These are phyloP conservation scores for Paspalum vaginatum DNA, from an alignment of 176 grass and related monocot genomes.

Conservation along the genomic window DNA sequence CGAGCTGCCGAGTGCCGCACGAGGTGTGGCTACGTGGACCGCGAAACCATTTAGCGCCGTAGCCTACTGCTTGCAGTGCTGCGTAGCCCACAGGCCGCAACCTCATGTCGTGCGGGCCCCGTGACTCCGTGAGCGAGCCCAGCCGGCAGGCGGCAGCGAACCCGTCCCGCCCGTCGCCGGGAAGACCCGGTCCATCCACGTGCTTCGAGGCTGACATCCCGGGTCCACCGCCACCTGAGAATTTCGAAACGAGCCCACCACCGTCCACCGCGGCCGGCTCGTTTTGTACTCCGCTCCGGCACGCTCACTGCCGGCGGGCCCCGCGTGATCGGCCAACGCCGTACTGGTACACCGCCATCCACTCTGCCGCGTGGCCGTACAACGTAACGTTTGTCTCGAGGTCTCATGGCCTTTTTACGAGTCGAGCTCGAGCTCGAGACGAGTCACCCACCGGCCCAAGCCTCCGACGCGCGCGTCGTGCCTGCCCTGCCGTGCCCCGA, in stretches of 20 bases:
- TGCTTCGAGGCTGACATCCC: not conserved
- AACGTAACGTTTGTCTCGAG: too few relatives aligned
- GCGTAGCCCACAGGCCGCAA: too few relatives aligned
- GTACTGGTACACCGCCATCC: too few relatives aligned
- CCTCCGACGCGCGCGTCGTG: conserved; percentile 35
- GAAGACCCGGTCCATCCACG: conserved; percentile 13
- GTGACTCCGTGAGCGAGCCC: too few relatives aligned
- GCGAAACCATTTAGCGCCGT: too few relatives aligned
- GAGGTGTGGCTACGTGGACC: not conserved
- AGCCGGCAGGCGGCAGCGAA: not conserved
- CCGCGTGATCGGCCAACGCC: not conserved
- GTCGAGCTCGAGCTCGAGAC: too few relatives aligned
- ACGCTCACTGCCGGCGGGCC: conserved; percentile 24
- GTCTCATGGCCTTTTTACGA: not conserved
- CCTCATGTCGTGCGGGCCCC: too few relatives aligned
- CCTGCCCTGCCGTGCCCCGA: too few relatives aligned
- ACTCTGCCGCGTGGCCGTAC: too few relatives aligned
- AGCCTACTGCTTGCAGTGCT: too few relatives aligned
- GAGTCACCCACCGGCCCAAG: conserved; percentile 37
- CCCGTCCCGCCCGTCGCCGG: not conserved
- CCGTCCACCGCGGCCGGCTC: not conserved
- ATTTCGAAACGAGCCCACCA: not conserved
- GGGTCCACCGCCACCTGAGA: conserved; percentile 4
- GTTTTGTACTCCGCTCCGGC: not conserved
- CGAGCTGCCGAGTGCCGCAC: not conserved